Evolutionary conservation across 208 protist species (phyloP).

Genomic region (Strigomonas galati): DNA sequence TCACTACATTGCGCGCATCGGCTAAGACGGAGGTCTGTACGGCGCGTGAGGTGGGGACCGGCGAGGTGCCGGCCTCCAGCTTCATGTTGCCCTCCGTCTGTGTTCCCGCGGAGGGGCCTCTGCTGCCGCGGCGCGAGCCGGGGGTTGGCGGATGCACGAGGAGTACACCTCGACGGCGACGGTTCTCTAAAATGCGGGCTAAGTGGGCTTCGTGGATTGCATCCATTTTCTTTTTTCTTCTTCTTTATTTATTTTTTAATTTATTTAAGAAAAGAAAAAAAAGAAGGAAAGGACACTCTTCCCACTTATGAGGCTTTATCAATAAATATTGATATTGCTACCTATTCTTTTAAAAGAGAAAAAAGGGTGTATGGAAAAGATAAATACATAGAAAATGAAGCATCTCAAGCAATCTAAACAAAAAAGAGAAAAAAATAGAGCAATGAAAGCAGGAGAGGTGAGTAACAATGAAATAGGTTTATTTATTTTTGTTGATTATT

Average conservation of each 20-base stretch:
- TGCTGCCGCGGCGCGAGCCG: background rate
- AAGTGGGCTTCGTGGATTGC: constrained; percentile 61
- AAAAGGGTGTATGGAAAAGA: background rate
- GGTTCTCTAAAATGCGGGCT: constrained; percentile 68
- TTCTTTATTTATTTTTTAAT: background rate
- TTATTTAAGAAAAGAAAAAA: background rate
- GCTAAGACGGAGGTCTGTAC: constrained; percentile 7
- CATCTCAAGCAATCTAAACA: background rate
- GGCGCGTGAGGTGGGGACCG: constrained; percentile 3
- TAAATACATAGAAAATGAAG: constrained; percentile 5
- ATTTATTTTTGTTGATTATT: constrained; percentile 8
- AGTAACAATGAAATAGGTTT: too few relatives aligned
- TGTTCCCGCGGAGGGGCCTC: constrained; percentile 23
- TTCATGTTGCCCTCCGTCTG: constrained; percentile 19
- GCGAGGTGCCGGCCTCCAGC: constrained; percentile 9
- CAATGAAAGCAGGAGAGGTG: constrained; percentile 1
- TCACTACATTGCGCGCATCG: background rate
- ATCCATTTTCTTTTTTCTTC: constrained; percentile 38
- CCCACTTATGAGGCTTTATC: background rate
- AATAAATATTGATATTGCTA: background rate
- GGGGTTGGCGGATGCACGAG: constrained; percentile 9
- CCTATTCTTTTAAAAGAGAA: background rate
- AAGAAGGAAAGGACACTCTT: background rate
- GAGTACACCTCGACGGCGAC: constrained; percentile 53
- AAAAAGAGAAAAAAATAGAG: background rate